Evolutionary conservation across 2,329 filamentous ascomycete species (phyloP), one percentile per base, ranked within the genome.

Genomic region (Ramichloridium luteum): DNA sequence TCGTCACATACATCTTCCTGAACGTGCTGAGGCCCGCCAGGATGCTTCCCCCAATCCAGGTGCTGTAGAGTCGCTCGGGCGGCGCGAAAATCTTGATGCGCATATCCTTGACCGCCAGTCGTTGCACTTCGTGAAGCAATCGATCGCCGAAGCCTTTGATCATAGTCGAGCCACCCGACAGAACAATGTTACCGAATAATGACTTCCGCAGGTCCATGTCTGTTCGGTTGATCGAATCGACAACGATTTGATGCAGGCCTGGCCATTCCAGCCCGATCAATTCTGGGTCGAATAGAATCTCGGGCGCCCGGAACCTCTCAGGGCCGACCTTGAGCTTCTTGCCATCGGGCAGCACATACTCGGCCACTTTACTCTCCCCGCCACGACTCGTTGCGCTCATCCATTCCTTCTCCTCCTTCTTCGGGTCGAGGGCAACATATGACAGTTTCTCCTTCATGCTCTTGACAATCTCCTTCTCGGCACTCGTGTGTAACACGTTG

Each of bases 1-100:
- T 88, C 61, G 85, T 93, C 53, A 98, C 90, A 85, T 90, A 96
- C 90, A 98, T 98, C 88, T 96, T 98, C 67, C 88, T 79, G 64
- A 98, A 98, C 33, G 90, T 98, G 65, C 88, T 96, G 59, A 98
- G 62, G 5, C 90, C 88, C 18, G 90, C 90, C 45, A 98, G 66
- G 61, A 98, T 98, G 58, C 90, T 94, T 34, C 90, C 90, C 43
- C 90, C 90, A 47, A 96, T 96, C 90, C 90, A 98, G 17, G 90
- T 98, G 40, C 85, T 94, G 65, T 96, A 98, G 61, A 96, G 93
- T 45, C 90, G 73, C 67, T 98, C 90, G 4, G 90, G 88, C 34
- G 90, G 90, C 32, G 90, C 90, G 64, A 93, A 93, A 54, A 98
- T 98, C 69, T 94, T 93, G 65, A 98, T 96, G 51, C 86, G 77